Base-by-base conservation (phyloP, 2,329 filamentous ascomycete genomes). In the Coniochaeta ligniaria region DNA sequence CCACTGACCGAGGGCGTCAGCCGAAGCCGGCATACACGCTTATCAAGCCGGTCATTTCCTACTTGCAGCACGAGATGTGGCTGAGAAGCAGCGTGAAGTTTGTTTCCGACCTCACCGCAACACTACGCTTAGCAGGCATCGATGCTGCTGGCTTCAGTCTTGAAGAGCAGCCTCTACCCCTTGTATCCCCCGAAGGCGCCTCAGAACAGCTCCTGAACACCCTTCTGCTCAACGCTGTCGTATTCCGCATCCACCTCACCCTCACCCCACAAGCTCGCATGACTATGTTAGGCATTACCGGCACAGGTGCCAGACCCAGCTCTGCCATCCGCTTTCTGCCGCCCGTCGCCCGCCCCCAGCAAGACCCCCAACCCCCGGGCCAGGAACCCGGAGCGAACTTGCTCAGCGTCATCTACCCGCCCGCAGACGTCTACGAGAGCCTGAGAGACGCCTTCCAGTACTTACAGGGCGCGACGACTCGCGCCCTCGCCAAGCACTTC, bases 1-100 rank as follows among this genome's bases (percentile, higher is more conserved):
- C 63, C 67, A 76, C 67, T 63, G 60, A 70, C 28, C 72, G 74
- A 57, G 66, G 71, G 31, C 66, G 74, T 8, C 35, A 41, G 11
- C 71, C 74, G 5, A 73, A 75, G 50, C 76, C 77, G 38, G 72
- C 78, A 2, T 80, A 83, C 66, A 73, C 74, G 17, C 77, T 86
- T 33, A 71, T 86, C 16, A 76, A 80, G 1, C 79, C 81, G 31
- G 71, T 86, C 56, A 75, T 86, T 56, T 76, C 79, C 5, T 77
- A 80, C 60, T 71, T 80, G 24, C 74, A 75, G 59, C 79, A 80
- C 67, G 73, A 78, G 60, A 70, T 71, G 50, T 75, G 75, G 52
- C 69, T 80, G 38, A 66, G 70, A 26, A 66, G 72, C 11, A 75
- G 78, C 57, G 74, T 74, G 1, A 62, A 66, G 2, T 78, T 79